Evolutionary conservation across 176 grass and related monocot species (phyloP).

Genomic region (Raddia guianensis): DNA sequence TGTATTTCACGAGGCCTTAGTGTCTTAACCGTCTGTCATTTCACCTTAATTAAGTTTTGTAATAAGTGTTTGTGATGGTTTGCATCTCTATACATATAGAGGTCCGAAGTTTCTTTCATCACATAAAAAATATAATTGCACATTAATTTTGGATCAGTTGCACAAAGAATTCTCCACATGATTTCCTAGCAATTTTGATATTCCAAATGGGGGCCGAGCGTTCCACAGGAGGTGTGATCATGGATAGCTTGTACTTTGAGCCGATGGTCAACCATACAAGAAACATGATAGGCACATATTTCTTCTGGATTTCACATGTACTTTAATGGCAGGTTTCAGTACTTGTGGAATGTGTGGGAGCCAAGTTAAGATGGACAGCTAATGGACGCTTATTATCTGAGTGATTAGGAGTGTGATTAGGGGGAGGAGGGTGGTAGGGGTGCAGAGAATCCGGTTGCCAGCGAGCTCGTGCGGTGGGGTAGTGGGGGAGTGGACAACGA

Average conservation of each 20-base stretch:
- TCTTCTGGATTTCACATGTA: background rate
- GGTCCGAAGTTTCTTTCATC: no score
- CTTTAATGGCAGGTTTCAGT: background rate
- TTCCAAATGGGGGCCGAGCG: background rate
- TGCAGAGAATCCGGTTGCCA: conserved; percentile 38
- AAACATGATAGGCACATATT: background rate
- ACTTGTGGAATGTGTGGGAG: background rate
- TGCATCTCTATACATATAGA: no score
- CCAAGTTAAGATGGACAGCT: background rate
- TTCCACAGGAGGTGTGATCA: background rate
- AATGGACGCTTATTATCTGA: background rate
- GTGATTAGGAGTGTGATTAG: conserved; percentile 30
- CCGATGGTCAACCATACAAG: background rate
- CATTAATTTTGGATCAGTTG: no score
- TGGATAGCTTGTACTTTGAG: background rate
- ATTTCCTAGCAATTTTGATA: background rate
- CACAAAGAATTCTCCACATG: background rate
- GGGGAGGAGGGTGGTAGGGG: background rate
- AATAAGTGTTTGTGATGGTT: no score
- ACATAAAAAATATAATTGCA: no score
- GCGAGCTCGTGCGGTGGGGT: conserved; percentile 45
- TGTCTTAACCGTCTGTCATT: no score
- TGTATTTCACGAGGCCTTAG: no score
- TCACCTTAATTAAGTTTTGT: no score
- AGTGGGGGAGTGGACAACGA: conserved; percentile 15